Evolutionary conservation across 805 yeast genomes (phyloP).

Genomic region (Saccharomycopsis fermentans): DNA sequence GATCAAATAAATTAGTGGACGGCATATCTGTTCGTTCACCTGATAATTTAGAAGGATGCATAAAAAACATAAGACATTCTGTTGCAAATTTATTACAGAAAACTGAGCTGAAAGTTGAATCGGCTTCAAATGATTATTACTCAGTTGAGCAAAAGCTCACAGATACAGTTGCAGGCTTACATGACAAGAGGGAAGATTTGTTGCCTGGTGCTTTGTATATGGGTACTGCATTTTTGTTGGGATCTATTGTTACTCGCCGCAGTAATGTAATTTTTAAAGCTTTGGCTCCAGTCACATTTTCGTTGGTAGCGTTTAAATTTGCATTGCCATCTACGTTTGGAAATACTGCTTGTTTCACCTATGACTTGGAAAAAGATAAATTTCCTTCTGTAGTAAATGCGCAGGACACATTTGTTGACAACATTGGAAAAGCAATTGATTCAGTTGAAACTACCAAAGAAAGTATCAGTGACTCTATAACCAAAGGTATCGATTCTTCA

Average conservation of each 20-base stretch:
- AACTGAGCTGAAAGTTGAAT: constrained; percentile 34
- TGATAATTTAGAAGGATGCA: constrained; percentile 35
- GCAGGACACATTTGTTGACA: constrained; percentile 41
- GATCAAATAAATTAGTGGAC: constrained; percentile 39
- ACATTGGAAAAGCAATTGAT: constrained; percentile 35
- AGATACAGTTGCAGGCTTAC: constrained; percentile 51
- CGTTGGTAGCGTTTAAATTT: constrained; percentile 52
- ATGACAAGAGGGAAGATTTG: constrained; percentile 54
- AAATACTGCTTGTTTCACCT: constrained; percentile 47
- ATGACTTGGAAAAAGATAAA: constrained; percentile 49
- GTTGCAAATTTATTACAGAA: constrained; percentile 26
- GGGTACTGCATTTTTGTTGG: constrained; percentile 57
- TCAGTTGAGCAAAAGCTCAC: constrained; percentile 55
- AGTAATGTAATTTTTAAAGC: constrained; percentile 46
- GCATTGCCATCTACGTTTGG: constrained; percentile 65
- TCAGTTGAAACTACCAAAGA: constrained; percentile 35
- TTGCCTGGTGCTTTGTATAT: constrained; percentile 65
- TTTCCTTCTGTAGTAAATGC: constrained; percentile 55
- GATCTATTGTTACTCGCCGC: constrained; percentile 64
- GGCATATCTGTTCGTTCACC: constrained; percentile 51
- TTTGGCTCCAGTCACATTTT: constrained; percentile 49
- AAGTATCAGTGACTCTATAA: constrained; percentile 30
- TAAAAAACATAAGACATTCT: constrained; percentile 39
- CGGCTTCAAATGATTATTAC: constrained; percentile 40
- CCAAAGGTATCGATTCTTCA: constrained; percentile 29